Percentiles rank a stretch among this genome's conserved stretches.
phyloP scores from a whole-genome alignment of 305 asterid genomes.

The Fraxinus sp. region DNA sequence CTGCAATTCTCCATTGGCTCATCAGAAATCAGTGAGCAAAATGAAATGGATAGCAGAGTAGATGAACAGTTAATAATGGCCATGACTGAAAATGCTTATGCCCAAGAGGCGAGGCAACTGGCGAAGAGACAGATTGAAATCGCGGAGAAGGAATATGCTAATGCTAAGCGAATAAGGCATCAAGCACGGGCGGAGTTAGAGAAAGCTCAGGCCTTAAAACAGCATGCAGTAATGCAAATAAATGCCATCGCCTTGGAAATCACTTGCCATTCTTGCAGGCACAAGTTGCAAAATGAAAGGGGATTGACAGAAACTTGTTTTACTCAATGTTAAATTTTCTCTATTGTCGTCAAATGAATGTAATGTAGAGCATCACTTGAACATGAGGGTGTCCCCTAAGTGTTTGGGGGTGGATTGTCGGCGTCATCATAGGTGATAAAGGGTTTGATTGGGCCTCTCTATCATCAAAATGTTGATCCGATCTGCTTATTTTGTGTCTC shows the following conservation, averaged over 20 bases:
- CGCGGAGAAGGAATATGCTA: slow-evolving; percentile 70
- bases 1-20: slow-evolving; percentile 73
- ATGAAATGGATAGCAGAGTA: neutral
- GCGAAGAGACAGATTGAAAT: slow-evolving; percentile 64
- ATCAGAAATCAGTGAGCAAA: slow-evolving; percentile 31
- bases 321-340: slow-evolving; percentile 6
- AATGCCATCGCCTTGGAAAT: slow-evolving; percentile 49
- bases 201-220: slow-evolving; percentile 50
- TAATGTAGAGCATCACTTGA: neutral
- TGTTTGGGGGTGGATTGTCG: neutral
- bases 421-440: neutral
- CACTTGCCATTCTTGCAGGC: slow-evolving; percentile 71
- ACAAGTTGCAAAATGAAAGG: slow-evolving; percentile 37
- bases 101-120: slow-evolving; percentile 67
- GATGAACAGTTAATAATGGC: slow-evolving; percentile 50
- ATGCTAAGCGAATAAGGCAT: slow-evolving; percentile 64
- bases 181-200: slow-evolving; percentile 65
- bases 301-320: neutral
- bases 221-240: slow-evolving; percentile 44
- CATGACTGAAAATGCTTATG: slow-evolving; percentile 59
- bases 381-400: too few relatives aligned
- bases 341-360: neutral
- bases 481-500: neutral
- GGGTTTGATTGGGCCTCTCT: neutral
- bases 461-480: neutral